These are phyloP conservation scores for Sungouiella thailandica DNA, from an alignment of 805 yeast species.

Conservation along the genomic window DNA sequence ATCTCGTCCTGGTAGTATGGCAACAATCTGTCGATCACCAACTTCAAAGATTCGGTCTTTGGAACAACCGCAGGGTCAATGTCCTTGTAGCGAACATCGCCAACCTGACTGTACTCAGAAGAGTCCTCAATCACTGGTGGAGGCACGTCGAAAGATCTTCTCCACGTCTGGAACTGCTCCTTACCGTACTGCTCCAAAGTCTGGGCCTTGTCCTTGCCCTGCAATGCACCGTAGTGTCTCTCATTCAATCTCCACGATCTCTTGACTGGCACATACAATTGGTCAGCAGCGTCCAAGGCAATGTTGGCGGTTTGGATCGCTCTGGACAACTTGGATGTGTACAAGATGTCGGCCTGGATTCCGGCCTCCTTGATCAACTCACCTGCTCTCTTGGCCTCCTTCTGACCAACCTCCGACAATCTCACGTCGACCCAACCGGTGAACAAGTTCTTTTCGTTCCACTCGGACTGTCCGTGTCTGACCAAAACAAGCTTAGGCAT, in stretches of 20 bases:
- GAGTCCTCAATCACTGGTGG: conserved; percentile 82
- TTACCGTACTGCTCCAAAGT: conserved; percentile 83
- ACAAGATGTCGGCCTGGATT: conserved; percentile 77
- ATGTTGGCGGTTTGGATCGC: conserved; percentile 97
- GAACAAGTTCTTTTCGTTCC: conserved; percentile 97
- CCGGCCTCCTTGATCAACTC: conserved; percentile 83
- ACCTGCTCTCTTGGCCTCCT: conserved; percentile 94
- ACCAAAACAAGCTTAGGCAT: conserved; percentile 76
- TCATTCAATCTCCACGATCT: conserved; percentile 98
- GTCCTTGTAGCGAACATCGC: conserved; percentile 80
- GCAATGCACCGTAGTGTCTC: conserved; percentile 98
- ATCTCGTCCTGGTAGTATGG: conserved; percentile 97
- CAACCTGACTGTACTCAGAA: conserved; percentile 78
- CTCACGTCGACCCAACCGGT: conserved; percentile 98
- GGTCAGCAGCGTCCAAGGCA: conserved; percentile 85
- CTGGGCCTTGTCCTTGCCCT: conserved; percentile 97
- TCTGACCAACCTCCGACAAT: conserved; percentile 76
- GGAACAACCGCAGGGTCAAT: conserved; percentile 86
- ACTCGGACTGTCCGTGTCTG: conserved; percentile 99
- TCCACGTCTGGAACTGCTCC: conserved; percentile 93
- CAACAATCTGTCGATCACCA: conserved; percentile 92
- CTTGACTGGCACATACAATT: conserved; percentile 83
- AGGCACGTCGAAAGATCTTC: conserved; percentile 95
- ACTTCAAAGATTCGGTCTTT: conserved; percentile 88
- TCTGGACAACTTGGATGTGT: conserved; percentile 88